phyloP scores from a whole-genome alignment of 768 basidiomycete genomes.

The Podaxis sp. region DNA sequence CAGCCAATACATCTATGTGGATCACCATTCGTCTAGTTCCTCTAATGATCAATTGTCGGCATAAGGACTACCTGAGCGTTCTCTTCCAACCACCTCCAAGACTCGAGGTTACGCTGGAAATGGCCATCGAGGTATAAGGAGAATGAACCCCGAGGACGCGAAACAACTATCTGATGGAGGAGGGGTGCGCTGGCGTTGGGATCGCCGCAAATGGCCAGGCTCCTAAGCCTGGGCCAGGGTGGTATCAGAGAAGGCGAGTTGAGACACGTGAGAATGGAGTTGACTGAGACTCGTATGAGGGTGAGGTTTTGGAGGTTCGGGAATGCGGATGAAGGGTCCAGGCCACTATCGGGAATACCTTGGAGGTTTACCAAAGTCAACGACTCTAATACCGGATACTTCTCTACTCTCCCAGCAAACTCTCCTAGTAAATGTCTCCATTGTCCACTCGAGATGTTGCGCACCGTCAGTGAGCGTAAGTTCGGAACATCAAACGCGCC shows the following conservation, averaged over 20 bases:
- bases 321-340: constrained; percentile 19
- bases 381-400: constrained; percentile 8
- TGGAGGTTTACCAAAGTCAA: constrained; percentile 10
- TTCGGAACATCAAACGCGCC: constrained; percentile 19
- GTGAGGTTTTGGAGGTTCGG: constrained; percentile 21
- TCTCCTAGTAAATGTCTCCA: constrained; percentile 6
- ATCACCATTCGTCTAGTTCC: not conserved
- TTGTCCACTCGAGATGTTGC: constrained; percentile 6
- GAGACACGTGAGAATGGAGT: constrained; percentile 21
- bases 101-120: constrained; percentile 20
- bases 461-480: constrained; percentile 1
- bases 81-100: constrained; percentile 23
- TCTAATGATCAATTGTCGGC: not conserved
- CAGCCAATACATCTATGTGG: not conserved
- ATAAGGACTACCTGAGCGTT: constrained; percentile 18
- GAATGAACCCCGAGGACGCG: constrained; percentile 18
- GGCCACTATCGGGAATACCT: not conserved
- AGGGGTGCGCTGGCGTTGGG: constrained; percentile 21
- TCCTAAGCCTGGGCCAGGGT: constrained; percentile 20
- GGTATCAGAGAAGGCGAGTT: not conserved
- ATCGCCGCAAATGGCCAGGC: constrained; percentile 20
- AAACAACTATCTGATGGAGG: constrained; percentile 20
- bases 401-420: constrained; percentile 8
- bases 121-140: constrained; percentile 18
- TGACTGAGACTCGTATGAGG: constrained; percentile 19